phyloP scores from a whole-genome alignment of 2,329 filamentous ascomycete species.

The Diaporthe vexans region DNA sequence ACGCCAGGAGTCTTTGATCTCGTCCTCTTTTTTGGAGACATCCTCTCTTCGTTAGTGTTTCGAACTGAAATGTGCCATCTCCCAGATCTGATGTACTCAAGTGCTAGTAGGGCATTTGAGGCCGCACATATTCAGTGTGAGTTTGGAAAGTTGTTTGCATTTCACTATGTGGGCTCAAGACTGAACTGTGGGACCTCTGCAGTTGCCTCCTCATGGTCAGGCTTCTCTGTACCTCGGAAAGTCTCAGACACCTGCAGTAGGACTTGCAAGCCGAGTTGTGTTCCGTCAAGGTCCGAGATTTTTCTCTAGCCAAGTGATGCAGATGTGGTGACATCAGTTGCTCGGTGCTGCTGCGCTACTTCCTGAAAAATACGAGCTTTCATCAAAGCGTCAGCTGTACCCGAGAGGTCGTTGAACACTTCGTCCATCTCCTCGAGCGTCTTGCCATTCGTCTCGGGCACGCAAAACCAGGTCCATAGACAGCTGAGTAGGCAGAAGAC shows the following conservation, averaged over 20 bases:
- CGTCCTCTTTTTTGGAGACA: no score
- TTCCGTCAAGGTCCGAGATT: background rate
- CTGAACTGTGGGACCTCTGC: background rate
- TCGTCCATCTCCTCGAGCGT: constrained; percentile 38
- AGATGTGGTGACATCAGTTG: constrained; percentile 10
- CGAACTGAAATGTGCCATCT: no score
- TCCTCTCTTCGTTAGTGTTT: no score
- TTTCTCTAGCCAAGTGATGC: background rate
- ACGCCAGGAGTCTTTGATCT: no score
- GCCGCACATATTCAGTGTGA: background rate
- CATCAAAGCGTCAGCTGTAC: constrained; percentile 44
- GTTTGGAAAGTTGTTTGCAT: background rate
- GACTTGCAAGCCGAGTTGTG: background rate
- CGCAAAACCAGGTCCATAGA: constrained; percentile 33
- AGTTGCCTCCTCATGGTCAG: background rate
- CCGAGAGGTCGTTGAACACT: constrained; percentile 50
- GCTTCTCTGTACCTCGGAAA: background rate
- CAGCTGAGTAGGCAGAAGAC: constrained; percentile 30
- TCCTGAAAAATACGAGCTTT: constrained; percentile 26
- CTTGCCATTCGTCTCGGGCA: constrained; percentile 36
- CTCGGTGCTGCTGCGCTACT: constrained; percentile 14
- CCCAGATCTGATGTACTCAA: background rate
- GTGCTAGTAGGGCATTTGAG: background rate
- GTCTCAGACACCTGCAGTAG: background rate
- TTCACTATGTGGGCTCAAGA: background rate